Conservation (phyloP, 176 grass and related monocot genomes). For the Cymbopogon citratus region DNA sequence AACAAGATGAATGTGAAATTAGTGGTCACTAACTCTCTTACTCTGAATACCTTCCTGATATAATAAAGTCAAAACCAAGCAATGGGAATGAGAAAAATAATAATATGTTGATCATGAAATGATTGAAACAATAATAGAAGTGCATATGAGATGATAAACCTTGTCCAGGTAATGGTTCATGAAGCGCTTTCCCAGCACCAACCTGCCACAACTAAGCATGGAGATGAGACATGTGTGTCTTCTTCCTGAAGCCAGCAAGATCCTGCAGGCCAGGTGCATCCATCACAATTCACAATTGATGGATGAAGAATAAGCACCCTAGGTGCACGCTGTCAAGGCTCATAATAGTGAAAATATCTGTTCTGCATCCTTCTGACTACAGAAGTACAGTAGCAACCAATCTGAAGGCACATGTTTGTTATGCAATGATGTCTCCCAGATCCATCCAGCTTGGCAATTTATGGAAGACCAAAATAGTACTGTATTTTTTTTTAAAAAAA, state of each 20-base stretch:
- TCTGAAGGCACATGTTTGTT: conserved; percentile 15
- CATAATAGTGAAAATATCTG: conserved; percentile 10
- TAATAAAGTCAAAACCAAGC: conserved; percentile 21
- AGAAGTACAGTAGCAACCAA: conserved; percentile 7
- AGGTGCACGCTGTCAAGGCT: conserved; percentile 8
- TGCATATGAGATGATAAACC: conserved; percentile 24
- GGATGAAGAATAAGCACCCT: conserved; percentile 5
- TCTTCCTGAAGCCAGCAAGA: conserved; percentile 14
- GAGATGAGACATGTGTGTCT: conserved; percentile 3
- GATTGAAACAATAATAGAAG: conserved; percentile 16
- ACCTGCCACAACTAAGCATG: conserved; percentile 18
- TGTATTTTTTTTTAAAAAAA: conserved; percentile 1
- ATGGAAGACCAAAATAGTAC: conserved; percentile 32
- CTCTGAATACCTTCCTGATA: conserved; percentile 22
- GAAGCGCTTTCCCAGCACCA: conserved; percentile 27
- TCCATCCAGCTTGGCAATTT: conserved; percentile 34
- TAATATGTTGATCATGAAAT: neutral
- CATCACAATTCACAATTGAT: conserved; percentile 5
- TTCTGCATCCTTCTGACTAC: conserved; percentile 27
- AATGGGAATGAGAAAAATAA: conserved; percentile 16
- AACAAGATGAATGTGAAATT: conserved; percentile 8
- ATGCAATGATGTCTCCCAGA: conserved; percentile 23
- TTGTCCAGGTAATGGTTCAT: conserved; percentile 34
- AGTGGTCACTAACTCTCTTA: conserved; percentile 6
- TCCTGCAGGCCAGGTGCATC: neutral